phyloP scores from a whole-genome alignment of 306 rosid genomes.

The Cicer yamashitae region DNA sequence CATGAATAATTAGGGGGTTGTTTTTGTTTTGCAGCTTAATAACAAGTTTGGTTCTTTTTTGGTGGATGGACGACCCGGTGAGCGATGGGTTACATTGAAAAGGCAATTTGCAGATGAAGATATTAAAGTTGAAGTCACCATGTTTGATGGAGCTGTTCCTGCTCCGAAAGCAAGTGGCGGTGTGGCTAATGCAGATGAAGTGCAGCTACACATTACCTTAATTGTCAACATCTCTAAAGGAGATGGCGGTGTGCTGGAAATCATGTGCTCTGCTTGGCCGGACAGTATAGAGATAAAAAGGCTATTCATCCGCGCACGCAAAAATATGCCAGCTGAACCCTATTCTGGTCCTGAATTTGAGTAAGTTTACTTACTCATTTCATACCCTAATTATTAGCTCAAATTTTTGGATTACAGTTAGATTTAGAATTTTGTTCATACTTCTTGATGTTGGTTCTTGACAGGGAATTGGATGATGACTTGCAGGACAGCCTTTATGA shows the following conservation, averaged over 20 bases:
- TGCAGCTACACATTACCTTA: conserved; percentile 70
- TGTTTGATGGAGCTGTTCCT: conserved; percentile 71
- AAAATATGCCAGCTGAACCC: conserved; percentile 56
- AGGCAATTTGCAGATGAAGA: conserved; percentile 67
- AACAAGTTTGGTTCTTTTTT: conserved; percentile 61
- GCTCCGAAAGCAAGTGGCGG: conserved; percentile 48
- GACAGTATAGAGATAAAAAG: conserved; percentile 65
- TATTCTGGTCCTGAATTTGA: conserved; percentile 79
- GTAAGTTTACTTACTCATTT: conserved; percentile 54
- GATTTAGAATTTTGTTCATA: conserved; percentile 12
- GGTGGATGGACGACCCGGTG: conserved; percentile 71
- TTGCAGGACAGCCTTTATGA: conserved; percentile 76
- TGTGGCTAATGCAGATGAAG: conserved; percentile 50
- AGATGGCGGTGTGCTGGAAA: conserved; percentile 59
- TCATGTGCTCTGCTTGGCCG: conserved; percentile 91
- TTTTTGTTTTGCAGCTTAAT: conserved; percentile 59
- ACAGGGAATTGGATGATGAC: conserved; percentile 89
- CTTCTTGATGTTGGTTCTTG: conserved; percentile 38
- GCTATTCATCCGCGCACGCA: conserved; percentile 46
- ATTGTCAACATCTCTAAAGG: conserved; percentile 72
- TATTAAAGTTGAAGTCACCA: conserved; percentile 77
- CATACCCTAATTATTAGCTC: neutral
- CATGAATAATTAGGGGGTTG: neutral
- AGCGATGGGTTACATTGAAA: conserved; percentile 77
- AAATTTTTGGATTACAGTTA: neutral